phyloP scores from a whole-genome alignment of 192 early-diverging fungal genomes.

The Backusella westeae region DNA sequence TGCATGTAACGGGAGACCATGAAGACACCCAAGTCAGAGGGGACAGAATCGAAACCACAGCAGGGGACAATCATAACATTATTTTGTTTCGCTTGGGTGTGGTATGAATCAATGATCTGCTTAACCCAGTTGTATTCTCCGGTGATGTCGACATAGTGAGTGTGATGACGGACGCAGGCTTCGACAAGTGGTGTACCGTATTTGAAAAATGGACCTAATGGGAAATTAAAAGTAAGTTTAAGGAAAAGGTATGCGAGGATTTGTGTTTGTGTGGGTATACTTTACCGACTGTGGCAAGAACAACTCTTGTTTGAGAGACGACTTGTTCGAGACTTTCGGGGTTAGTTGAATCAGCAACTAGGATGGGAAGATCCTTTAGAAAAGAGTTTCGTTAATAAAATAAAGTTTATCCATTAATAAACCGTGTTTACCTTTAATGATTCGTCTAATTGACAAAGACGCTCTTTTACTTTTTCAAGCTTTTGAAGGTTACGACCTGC shows the following conservation, averaged over 20 bases:
- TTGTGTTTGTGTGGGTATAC: neutral
- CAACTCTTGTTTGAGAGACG: conserved; percentile 59
- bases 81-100: conserved; percentile 61
- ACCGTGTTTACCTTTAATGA: conserved; percentile 35
- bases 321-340: conserved; percentile 57
- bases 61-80: conserved; percentile 70
- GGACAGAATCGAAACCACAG: conserved; percentile 91
- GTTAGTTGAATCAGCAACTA: conserved; percentile 68
- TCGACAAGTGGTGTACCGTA: conserved; percentile 72
- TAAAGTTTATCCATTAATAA: neutral
- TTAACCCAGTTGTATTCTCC: conserved; percentile 71
- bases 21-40: conserved; percentile 79
- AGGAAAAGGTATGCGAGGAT: neutral
- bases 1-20: conserved; percentile 42
- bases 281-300: conserved; percentile 76
- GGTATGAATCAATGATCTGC: conserved; percentile 63
- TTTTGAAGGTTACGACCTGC: conserved; percentile 72
- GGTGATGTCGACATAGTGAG: conserved; percentile 89
- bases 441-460: conserved; percentile 50
- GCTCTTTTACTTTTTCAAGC: conserved; percentile 54
- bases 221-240: neutral
- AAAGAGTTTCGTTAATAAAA: neutral
- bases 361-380: conserved; percentile 49
- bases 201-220: conserved; percentile 57
- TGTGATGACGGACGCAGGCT: conserved; percentile 62